These are phyloP conservation scores for Bonnemaisonia californica DNA, from an alignment of 31 red algal genomes.

Conservation along the genomic window DNA sequence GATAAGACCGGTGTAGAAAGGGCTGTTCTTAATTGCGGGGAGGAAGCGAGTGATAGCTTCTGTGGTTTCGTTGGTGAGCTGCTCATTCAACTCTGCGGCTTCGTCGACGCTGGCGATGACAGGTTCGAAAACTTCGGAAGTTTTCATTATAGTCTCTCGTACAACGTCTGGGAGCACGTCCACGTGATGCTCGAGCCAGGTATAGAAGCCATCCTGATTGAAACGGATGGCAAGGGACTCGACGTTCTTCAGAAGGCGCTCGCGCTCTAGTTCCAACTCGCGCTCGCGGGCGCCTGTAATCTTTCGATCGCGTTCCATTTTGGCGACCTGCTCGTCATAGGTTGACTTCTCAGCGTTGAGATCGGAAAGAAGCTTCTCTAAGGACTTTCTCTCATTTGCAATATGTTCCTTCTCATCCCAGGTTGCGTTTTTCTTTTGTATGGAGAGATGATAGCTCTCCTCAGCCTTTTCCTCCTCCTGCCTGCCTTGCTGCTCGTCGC, in stretches of 20 bases:
- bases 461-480: slow-evolving; percentile 33
- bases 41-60: slow-evolving; percentile 52
- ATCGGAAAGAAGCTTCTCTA: slow-evolving; percentile 29
- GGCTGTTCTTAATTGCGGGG: slow-evolving; percentile 60
- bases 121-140: slow-evolving; percentile 46
- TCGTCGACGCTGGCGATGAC: slow-evolving; percentile 60
- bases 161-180: slow-evolving; percentile 48
- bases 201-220: slow-evolving; percentile 50
- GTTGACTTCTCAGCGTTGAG: slow-evolving; percentile 33
- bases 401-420: slow-evolving; percentile 61
- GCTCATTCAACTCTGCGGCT: slow-evolving; percentile 59
- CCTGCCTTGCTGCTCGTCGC: slow-evolving; percentile 25
- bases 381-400: slow-evolving; percentile 29
- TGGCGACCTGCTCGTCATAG: slow-evolving; percentile 3
- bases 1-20: slow-evolving; percentile 71
- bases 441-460: slow-evolving; percentile 31
- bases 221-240: slow-evolving; percentile 44
- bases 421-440: slow-evolving; percentile 42
- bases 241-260: slow-evolving; percentile 46
- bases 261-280: slow-evolving; percentile 43
- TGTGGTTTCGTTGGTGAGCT: slow-evolving; percentile 58
- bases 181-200: slow-evolving; percentile 56
- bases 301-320: slow-evolving; percentile 27
- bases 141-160: slow-evolving; percentile 61
- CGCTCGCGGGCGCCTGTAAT: slow-evolving; percentile 33